Evolutionary conservation across 1,284 basidiomycete species (phyloP).

Genomic region (Tylopilus orsonianus): DNA sequence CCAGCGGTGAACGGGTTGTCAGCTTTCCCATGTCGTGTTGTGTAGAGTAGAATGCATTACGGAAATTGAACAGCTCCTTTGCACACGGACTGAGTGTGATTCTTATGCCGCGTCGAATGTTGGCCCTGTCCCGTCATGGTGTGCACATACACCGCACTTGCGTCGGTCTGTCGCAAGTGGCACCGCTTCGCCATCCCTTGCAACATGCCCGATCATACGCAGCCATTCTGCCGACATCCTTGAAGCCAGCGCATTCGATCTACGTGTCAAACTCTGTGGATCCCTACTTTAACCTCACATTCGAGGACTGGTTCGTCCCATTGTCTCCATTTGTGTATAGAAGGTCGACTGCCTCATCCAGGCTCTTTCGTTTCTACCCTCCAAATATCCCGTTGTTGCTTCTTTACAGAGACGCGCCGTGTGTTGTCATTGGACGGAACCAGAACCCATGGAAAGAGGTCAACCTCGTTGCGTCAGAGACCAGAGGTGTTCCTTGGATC

Average conservation of each 20-base stretch:
- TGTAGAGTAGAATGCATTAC: slow-evolving; percentile 27
- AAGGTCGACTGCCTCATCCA: slow-evolving; percentile 32
- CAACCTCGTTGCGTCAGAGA: slow-evolving; percentile 59
- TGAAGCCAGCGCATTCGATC: slow-evolving; percentile 50
- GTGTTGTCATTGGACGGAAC: slow-evolving; percentile 94
- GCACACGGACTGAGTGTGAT: too few relatives aligned
- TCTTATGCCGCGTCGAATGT: slow-evolving; percentile 19
- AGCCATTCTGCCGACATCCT: slow-evolving; percentile 17
- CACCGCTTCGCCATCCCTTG: neutral
- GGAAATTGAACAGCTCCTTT: slow-evolving; percentile 2
- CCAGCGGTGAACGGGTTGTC: slow-evolving; percentile 56
- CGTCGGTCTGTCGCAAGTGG: neutral
- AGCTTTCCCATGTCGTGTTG: slow-evolving; percentile 5
- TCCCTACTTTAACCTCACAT: slow-evolving; percentile 91
- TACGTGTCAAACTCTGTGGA: slow-evolving; percentile 84
- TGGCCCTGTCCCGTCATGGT: slow-evolving; percentile 17
- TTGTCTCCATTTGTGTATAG: slow-evolving; percentile 1
- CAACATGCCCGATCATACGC: slow-evolving; percentile 15
- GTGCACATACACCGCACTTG: neutral
- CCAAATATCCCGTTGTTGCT: slow-evolving; percentile 73
- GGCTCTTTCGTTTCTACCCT: slow-evolving; percentile 81
- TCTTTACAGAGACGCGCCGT: slow-evolving; percentile 87
- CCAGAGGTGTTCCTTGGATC: slow-evolving; percentile 73
- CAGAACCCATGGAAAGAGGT: slow-evolving; percentile 99
- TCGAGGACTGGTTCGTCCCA: slow-evolving; percentile 83